phyloP scores from a whole-genome alignment of 148 eudicot species.

The Cornus controversa region DNA sequence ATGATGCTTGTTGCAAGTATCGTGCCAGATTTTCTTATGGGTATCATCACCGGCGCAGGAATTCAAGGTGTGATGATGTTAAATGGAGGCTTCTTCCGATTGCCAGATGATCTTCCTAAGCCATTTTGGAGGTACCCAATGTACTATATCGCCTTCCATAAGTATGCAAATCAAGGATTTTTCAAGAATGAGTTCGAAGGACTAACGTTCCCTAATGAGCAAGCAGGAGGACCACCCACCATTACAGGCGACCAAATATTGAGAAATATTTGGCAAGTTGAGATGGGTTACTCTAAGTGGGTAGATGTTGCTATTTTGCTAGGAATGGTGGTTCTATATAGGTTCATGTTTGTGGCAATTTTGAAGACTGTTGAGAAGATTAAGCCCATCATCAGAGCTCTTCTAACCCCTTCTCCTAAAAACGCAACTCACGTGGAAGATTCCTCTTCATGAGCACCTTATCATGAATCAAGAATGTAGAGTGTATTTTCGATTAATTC shows the following conservation, averaged over 20 bases:
- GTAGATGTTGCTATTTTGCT: constrained; percentile 50
- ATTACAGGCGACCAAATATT: constrained; percentile 50
- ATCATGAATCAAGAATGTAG: not conserved
- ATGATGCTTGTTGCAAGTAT: constrained; percentile 61
- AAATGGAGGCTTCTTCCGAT: constrained; percentile 53
- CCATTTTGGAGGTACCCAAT: constrained; percentile 55
- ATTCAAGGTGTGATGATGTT: constrained; percentile 64
- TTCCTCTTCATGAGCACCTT: not conserved
- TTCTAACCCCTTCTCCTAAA: not conserved
- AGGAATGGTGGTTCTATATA: constrained; percentile 63
- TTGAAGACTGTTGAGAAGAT: constrained; percentile 39
- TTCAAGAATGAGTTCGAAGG: constrained; percentile 59
- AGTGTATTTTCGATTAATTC: too few species aligned
- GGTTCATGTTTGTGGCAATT: constrained; percentile 54
- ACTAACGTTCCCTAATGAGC: constrained; percentile 34
- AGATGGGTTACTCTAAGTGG: constrained; percentile 72
- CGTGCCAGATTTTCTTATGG: constrained; percentile 61
- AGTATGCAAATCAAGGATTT: constrained; percentile 44
- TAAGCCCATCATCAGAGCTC: constrained; percentile 33
- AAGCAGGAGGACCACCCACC: constrained; percentile 16
- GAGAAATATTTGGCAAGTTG: constrained; percentile 54
- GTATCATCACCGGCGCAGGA: constrained; percentile 56
- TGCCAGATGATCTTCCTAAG: constrained; percentile 57
- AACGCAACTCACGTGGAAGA: not conserved
- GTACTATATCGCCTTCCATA: constrained; percentile 54